Evolutionary conservation across 768 basidiomycete genomes (phyloP), one percentile per base, ranked within the genome.

Genomic region (Stropharia rugosoannulata): DNA sequence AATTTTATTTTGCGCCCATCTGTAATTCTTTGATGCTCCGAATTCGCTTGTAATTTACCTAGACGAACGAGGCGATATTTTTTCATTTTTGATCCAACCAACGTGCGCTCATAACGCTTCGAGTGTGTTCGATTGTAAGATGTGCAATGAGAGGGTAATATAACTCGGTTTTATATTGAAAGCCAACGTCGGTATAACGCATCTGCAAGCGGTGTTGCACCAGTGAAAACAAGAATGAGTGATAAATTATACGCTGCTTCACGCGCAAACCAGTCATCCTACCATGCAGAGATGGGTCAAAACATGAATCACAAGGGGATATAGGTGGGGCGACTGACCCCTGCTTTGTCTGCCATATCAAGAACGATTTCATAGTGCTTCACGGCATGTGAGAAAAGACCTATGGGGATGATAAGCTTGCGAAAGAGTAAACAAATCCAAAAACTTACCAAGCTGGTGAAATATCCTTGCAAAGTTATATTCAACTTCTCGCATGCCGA

Each of bases 391-490:
- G 90, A 82, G 53, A 87, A 81, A 11, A 98, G 70, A 4, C 93
- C 95, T 96, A 61, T 27, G 5, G 13, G 18, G 39, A 18, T 1
- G 5, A 41, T 16, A 13, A 13, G n/a, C 19, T 16, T 15, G 12
- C 6, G 36, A 35, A 9, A 19, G 25, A 36, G 1, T 15, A 10
- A 12, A 7, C 10, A 35, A 19, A 19, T 13, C 12, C 2, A 18
- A 6, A 16, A 16, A 63, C 80, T 52, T 58, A 93, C 94, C 91
- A n/a, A 97, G 76, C 56, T 95, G 90, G 66, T 98, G 96, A 67
- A 97, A 98, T 1, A 86, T 83, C 44, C 96, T 79, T 0, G 89
- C 96, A 65, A 95, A 91, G 69, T 99, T 99, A 68, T 83, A 98
- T 55, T 99, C 93, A 3, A 96, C 87, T 69, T 98, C 95, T 27